Conservation (phyloP, 371 early-diverging fungal genomes). For the Dipsacomyces acuminosporus region DNA sequence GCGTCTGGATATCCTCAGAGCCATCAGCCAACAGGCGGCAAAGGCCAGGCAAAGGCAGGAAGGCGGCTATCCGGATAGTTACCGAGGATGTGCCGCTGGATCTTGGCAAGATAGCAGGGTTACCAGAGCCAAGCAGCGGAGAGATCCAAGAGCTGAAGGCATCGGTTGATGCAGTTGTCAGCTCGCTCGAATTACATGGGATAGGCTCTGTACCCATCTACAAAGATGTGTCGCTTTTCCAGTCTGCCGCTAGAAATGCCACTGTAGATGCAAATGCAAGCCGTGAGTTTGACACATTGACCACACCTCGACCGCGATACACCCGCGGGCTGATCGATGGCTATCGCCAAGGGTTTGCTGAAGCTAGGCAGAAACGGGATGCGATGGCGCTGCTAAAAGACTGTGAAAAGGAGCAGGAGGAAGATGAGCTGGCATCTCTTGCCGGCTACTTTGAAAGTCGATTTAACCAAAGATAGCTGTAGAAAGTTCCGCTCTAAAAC, state of each 20-base stretch:
- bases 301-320: slow-evolving; percentile 10
- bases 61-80: slow-evolving; percentile 17
- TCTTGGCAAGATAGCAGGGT: slow-evolving; percentile 10
- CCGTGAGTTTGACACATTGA: slow-evolving; percentile 19
- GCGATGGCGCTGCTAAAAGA: background rate
- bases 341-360: slow-evolving; percentile 23
- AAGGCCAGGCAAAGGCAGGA: slow-evolving; percentile 2
- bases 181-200: background rate
- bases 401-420: slow-evolving; percentile 1
- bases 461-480: background rate
- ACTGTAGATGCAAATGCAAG: slow-evolving; percentile 3
- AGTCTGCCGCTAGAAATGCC: slow-evolving; percentile 8
- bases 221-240: slow-evolving; percentile 24
- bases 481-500: too few species aligned
- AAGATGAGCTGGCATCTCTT: slow-evolving; percentile 22
- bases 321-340: slow-evolving; percentile 32
- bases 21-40: too few species aligned
- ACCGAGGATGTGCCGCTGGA: slow-evolving; percentile 12
- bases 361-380: slow-evolving; percentile 1
- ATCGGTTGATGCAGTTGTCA: background rate
- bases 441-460: slow-evolving; percentile 11
- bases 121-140: slow-evolving; percentile 11
- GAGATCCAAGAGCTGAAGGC: slow-evolving; percentile 8
- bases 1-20: slow-evolving; percentile 14
- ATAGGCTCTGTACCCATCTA: slow-evolving; percentile 5